Conservation (phyloP, 129 eudicot genomes). For the Flaveria robusta region DNA sequence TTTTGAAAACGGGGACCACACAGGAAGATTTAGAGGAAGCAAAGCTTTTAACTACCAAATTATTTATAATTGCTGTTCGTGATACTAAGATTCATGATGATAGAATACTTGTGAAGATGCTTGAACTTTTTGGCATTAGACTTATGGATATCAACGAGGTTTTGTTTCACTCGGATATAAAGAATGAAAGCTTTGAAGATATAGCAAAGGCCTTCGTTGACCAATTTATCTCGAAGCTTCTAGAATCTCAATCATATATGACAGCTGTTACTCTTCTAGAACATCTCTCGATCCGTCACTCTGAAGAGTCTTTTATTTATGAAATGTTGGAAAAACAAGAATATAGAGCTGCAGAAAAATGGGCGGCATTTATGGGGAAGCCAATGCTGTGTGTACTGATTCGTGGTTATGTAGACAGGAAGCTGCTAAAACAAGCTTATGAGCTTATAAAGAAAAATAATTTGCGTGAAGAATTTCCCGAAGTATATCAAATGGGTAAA, state of each 20-base stretch:
- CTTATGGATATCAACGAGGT: conserved; percentile 53
- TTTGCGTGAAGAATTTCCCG: conserved; percentile 80
- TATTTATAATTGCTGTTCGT: conserved; percentile 49
- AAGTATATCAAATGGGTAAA: conserved; percentile 76
- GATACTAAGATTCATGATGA: conserved; percentile 59
- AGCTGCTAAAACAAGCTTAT: conserved; percentile 57
- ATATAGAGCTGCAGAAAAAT: conserved; percentile 81
- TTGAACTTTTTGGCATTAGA: conserved; percentile 65
- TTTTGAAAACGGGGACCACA: conserved; percentile 50
- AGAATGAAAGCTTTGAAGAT: conserved; percentile 7
- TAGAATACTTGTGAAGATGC: conserved; percentile 64
- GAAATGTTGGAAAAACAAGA: conserved; percentile 65
- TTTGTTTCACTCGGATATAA: conserved; percentile 31
- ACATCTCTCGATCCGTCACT: conserved; percentile 65
- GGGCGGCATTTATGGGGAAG: conserved; percentile 76
- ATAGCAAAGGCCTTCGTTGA: conserved; percentile 48
- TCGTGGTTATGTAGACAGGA: conserved; percentile 57
- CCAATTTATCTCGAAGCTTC: conserved; percentile 52
- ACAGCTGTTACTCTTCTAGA: conserved; percentile 65
- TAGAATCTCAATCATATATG: conserved; percentile 63
- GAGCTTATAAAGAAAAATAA: conserved; percentile 69
- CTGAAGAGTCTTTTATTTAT: conserved; percentile 63
- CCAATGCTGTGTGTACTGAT: conserved; percentile 70
- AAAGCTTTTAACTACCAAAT: conserved; percentile 53
- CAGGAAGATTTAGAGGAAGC: conserved; percentile 58